Percentiles rank a stretch among this genome's conserved stretches.
Conservation (phyloP, 1,284 basidiomycete species). For the Ustilago loliicola region DNA sequence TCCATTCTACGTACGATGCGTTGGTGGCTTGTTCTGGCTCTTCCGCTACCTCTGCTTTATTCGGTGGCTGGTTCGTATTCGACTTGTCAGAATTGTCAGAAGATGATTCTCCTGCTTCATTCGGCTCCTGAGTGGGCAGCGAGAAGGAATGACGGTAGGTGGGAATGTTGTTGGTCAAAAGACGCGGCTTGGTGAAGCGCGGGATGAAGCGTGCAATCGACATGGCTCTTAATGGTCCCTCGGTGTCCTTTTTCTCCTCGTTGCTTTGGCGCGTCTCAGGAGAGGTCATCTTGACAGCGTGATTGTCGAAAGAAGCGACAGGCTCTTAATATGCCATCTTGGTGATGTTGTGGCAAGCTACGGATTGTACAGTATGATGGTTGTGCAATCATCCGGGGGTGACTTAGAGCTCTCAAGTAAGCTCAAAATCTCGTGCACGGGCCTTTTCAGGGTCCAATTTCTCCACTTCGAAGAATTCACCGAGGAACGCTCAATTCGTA, state of each 20-base stretch:
- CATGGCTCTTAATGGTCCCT: conserved; percentile 19
- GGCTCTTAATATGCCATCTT: not conserved
- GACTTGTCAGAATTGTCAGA: not conserved
- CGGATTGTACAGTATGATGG: too few relatives aligned
- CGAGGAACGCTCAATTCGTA: not conserved
- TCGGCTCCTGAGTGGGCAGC: conserved; percentile 5
- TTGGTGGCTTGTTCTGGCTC: not conserved
- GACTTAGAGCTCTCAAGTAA: not conserved
- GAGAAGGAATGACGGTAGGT: conserved; percentile 52
- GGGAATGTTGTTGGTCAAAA: conserved; percentile 33
- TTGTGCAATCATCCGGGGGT: too few relatives aligned
- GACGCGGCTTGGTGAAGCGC: conserved; percentile 37
- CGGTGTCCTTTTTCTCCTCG: not conserved
- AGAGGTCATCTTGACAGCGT: conserved; percentile 6
- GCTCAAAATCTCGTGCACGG: not conserved
- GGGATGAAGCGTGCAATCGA: conserved; percentile 49
- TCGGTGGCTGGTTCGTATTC: not conserved
- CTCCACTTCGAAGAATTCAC: not conserved
- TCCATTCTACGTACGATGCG: conserved; percentile 46
- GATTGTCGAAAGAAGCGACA: not conserved
- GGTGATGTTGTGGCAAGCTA: not conserved
- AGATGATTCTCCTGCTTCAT: not conserved
- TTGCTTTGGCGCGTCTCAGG: not conserved
- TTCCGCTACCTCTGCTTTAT: not conserved
- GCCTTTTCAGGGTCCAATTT: conserved; percentile 3